phyloP scores from a whole-genome alignment of 2,329 filamentous ascomycete genomes.

The Fusarium transvaalense region DNA sequence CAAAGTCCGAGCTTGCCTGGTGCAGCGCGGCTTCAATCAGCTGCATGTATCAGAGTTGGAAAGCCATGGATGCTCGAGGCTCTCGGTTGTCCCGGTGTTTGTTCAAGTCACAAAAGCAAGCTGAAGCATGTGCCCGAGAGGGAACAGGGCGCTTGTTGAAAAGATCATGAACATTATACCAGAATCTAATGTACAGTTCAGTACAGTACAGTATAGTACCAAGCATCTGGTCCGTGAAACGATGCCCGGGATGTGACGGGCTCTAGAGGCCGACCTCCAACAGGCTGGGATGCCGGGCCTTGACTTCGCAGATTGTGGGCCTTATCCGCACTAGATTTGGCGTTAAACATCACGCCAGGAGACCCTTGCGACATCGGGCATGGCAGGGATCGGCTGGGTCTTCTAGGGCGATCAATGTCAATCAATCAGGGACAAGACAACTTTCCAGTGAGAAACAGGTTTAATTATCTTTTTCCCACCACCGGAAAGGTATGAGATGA shows the following conservation, averaged over 20 bases:
- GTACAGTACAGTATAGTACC: too few species aligned
- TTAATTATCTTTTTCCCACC: constrained; percentile 9
- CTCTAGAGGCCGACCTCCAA: constrained; percentile 37
- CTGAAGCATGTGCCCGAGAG: neutral
- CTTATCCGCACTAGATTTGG: constrained; percentile 26
- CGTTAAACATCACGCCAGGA: constrained; percentile 25
- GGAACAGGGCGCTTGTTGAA: neutral
- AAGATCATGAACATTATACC: neutral
- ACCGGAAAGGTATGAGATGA: neutral
- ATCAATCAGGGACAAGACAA: constrained; percentile 18
- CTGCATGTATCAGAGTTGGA: too few species aligned
- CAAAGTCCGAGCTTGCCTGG: constrained; percentile 6
- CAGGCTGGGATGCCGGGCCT: constrained; percentile 43
- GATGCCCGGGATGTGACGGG: constrained; percentile 26
- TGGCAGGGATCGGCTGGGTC: constrained; percentile 19
- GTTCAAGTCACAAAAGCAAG: constrained; percentile 11
- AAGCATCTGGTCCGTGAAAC: constrained; percentile 1
- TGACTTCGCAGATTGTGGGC: constrained; percentile 8
- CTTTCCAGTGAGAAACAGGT: constrained; percentile 30
- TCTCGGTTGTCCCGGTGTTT: neutral
- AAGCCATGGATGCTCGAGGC: neutral
- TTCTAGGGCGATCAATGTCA: constrained; percentile 12
- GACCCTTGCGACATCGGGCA: constrained; percentile 28
- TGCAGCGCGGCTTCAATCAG: constrained; percentile 2
- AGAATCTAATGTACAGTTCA: neutral